Evolutionary conservation across 2,329 filamentous ascomycete species (phyloP).

Genomic region (Exophiala sp.): DNA sequence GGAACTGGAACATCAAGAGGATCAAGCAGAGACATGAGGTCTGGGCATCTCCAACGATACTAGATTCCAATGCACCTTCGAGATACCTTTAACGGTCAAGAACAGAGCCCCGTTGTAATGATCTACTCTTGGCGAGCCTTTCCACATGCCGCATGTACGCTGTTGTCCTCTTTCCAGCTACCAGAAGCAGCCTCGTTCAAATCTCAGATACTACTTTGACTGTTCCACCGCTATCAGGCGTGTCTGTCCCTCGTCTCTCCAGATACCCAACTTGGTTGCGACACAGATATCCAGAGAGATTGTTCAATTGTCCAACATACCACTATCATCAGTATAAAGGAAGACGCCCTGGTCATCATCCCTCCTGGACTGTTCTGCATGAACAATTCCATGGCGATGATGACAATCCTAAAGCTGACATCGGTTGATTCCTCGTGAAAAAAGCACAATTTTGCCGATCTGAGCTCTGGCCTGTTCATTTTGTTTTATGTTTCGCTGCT

Average conservation of each 20-base stretch:
- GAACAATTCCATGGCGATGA: slow-evolving; percentile 26
- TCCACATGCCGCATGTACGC: no score
- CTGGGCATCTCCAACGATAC: no score
- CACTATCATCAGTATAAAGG: background rate
- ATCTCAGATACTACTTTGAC: no score
- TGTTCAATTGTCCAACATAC: background rate
- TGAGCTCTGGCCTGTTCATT: slow-evolving; percentile 22
- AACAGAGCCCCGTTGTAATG: no score
- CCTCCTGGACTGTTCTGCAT: slow-evolving; percentile 14
- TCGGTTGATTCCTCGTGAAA: slow-evolving; percentile 24
- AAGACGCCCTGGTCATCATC: background rate
- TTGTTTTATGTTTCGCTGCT: background rate
- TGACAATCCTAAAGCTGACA: slow-evolving; percentile 26
- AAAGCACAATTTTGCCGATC: slow-evolving; percentile 27
- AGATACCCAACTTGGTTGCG: background rate
- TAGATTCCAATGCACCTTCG: no score
- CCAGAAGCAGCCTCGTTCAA: slow-evolving; percentile 9
- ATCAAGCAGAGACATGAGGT: no score
- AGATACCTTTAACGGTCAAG: no score
- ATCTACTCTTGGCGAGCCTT: no score
- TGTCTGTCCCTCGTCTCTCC: slow-evolving; percentile 1
- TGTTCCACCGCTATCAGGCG: no score
- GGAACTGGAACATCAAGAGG: no score
- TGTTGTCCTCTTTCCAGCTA: slow-evolving; percentile 6
- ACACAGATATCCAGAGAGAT: background rate